phyloP scores from a whole-genome alignment of 2,329 filamentous ascomycete genomes.

The Thelonectria discophora region DNA sequence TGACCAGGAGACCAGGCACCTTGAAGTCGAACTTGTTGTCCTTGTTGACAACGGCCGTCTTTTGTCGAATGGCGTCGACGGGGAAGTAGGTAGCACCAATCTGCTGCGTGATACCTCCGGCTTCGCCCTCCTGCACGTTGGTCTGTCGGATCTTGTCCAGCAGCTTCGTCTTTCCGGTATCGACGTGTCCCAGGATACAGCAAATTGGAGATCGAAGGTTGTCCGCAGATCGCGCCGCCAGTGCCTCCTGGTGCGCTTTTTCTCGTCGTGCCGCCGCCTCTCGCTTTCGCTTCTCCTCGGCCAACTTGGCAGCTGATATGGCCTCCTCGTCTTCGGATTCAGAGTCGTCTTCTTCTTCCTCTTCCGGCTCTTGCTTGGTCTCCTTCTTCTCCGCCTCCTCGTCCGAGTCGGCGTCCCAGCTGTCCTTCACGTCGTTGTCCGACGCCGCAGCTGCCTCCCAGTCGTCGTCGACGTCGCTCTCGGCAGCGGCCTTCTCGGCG shows the following conservation, averaged over 20 bases:
- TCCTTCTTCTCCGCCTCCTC: conserved; percentile 62
- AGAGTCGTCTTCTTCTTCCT: conserved; percentile 64
- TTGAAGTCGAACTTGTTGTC: conserved; percentile 95
- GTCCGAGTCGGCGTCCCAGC: conserved; percentile 89
- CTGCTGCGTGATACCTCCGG: conserved; percentile 98
- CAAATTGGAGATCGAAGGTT: conserved; percentile 97
- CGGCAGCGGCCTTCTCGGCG: conserved; percentile 62
- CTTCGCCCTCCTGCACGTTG: conserved; percentile 98
- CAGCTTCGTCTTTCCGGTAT: conserved; percentile 99
- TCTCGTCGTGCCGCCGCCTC: conserved; percentile 89
- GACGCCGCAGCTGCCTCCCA: conserved; percentile 88
- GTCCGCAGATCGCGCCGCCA: conserved; percentile 91
- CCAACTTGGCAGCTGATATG: conserved; percentile 74
- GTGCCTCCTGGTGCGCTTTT: conserved; percentile 88
- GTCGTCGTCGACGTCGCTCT: conserved; percentile 77
- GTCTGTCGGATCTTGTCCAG: conserved; percentile 98
- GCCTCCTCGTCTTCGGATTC: conserved; percentile 78
- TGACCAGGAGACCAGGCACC: conserved; percentile 93
- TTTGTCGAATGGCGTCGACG: conserved; percentile 88
- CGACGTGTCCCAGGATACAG: conserved; percentile 99
- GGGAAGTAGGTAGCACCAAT: conserved; percentile 99
- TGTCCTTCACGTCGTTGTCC: conserved; percentile 85
- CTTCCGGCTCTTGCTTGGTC: conserved; percentile 39
- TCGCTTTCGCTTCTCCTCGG: conserved; percentile 81
- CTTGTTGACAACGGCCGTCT: conserved; percentile 92